phyloP scores from a whole-genome alignment of 75 land plant species.

The Sequoiadendron giganteum region DNA sequence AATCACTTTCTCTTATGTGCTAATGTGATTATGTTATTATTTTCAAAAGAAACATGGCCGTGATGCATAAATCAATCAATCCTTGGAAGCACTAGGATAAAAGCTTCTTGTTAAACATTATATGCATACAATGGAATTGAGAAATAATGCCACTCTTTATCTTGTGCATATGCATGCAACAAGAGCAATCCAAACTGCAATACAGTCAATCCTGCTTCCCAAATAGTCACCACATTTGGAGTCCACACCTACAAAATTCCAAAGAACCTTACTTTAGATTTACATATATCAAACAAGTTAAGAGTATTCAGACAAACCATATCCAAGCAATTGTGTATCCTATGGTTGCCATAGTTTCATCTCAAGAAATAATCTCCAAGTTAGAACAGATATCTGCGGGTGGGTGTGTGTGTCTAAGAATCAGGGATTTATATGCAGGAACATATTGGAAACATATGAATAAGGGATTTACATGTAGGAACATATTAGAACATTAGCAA shows the following conservation, averaged over 20 bases:
- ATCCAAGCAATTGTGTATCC: neutral
- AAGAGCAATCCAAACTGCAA: constrained; percentile 70
- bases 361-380: neutral
- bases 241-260: constrained; percentile 67
- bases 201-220: constrained; percentile 81
- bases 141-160: constrained; percentile 77
- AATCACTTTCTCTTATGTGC: neutral
- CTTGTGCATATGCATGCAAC: constrained; percentile 87
- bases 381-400: no score
- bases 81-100: neutral
- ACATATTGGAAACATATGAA: neutral
- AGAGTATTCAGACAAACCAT: neutral
- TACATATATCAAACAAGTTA: neutral
- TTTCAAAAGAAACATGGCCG: neutral
- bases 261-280: neutral
- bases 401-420: no score
- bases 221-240: constrained; percentile 68
- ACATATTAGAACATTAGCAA: neutral
- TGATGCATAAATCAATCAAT: neutral
- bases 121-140: constrained; percentile 54
- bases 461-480: neutral
- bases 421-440: no score
- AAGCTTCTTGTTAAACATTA: constrained; percentile 1
- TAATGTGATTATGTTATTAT: neutral
- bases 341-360: neutral